A percentile compares a stretch with the other conserved stretches of the same genome.
Conservation (phyloP, 2,329 filamentous ascomycete species). For the Pseudocercospora crystallina region DNA sequence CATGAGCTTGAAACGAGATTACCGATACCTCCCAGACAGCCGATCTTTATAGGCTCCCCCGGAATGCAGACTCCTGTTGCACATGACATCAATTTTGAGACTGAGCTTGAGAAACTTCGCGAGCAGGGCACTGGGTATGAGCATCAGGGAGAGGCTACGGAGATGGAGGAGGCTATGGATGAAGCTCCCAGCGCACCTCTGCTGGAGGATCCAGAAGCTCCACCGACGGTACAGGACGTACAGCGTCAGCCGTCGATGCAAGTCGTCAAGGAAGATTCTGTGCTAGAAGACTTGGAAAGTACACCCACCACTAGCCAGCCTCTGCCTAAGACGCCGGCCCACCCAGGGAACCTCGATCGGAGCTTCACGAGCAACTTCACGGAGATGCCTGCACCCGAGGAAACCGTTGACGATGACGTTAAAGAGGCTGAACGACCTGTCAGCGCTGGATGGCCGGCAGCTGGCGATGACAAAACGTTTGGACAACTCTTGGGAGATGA, state of each 20-base stretch:
- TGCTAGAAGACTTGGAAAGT: conserved; percentile 20
- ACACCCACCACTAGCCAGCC: conserved; percentile 16
- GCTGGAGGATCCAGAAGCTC: conserved; percentile 40
- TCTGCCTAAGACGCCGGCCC: conserved; percentile 16
- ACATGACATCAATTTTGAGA: conserved; percentile 11
- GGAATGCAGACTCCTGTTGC: conserved; percentile 15
- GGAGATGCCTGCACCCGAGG: conserved; percentile 18
- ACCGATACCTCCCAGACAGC: conserved; percentile 15
- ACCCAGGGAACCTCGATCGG: conserved; percentile 26
- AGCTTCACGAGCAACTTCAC: conserved; percentile 36
- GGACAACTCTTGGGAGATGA: conserved; percentile 30
- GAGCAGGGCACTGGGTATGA: conserved; percentile 39
- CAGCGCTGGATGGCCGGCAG: conserved; percentile 29
- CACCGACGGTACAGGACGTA: conserved; percentile 28
- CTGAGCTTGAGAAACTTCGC: conserved; percentile 12
- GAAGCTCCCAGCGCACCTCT: conserved; percentile 45
- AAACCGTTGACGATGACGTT: conserved; percentile 12
- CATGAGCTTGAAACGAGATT: conserved; percentile 23
- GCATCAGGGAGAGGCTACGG: conserved; percentile 46
- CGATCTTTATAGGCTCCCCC: conserved; percentile 15
- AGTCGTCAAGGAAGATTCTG: conserved; percentile 14
- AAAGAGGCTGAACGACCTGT: conserved; percentile 14
- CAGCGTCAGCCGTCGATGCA: conserved; percentile 12
- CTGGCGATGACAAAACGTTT: conserved; percentile 34
- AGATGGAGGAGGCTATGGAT: conserved; percentile 47